Evolutionary conservation across 768 basidiomycete genomes (phyloP).

Genomic region (Pleurotus tuoliensis): DNA sequence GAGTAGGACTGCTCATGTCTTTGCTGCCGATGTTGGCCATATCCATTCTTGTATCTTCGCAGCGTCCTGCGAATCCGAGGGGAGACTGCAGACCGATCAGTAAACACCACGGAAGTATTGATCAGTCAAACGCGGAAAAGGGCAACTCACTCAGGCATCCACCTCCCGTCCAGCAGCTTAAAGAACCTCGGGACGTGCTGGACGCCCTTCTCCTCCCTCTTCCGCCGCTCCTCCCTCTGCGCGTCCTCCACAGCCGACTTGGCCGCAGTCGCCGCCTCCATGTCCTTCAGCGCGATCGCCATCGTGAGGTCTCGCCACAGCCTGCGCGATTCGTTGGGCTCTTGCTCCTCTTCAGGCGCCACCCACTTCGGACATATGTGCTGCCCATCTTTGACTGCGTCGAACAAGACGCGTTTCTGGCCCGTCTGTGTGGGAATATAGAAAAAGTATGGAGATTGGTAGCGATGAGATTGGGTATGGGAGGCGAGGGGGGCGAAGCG

Average conservation of each 20-base stretch:
- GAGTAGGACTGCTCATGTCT: not conserved
- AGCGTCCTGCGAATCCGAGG: conserved; percentile 65
- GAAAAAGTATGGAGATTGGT: not conserved
- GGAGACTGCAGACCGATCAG: conserved; percentile 45
- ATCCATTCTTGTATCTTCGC: conserved; percentile 72
- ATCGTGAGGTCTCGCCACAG: conserved; percentile 82
- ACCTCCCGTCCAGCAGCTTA: conserved; percentile 67
- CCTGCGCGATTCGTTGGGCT: conserved; percentile 86
- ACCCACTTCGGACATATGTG: conserved; percentile 79
- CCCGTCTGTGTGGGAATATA: conserved; percentile 41
- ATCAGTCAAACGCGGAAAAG: conserved; percentile 5
- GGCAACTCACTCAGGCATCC: conserved; percentile 66
- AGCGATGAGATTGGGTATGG: not conserved
- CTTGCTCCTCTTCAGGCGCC: conserved; percentile 82
- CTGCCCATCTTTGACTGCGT: conserved; percentile 72
- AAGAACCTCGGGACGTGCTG: conserved; percentile 80
- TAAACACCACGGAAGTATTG: conserved; percentile 9
- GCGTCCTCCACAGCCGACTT: conserved; percentile 90
- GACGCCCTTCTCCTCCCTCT: conserved; percentile 70
- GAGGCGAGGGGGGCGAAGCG: not conserved
- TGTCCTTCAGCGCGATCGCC: conserved; percentile 84
- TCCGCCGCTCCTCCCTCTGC: conserved; percentile 76
- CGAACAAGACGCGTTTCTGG: conserved; percentile 76
- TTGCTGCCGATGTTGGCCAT: conserved; percentile 36
- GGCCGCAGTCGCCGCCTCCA: conserved; percentile 90